These are phyloP conservation scores for Calonectria hawksworthii DNA, from an alignment of 2,329 filamentous ascomycete genomes.

Conservation along the genomic window DNA sequence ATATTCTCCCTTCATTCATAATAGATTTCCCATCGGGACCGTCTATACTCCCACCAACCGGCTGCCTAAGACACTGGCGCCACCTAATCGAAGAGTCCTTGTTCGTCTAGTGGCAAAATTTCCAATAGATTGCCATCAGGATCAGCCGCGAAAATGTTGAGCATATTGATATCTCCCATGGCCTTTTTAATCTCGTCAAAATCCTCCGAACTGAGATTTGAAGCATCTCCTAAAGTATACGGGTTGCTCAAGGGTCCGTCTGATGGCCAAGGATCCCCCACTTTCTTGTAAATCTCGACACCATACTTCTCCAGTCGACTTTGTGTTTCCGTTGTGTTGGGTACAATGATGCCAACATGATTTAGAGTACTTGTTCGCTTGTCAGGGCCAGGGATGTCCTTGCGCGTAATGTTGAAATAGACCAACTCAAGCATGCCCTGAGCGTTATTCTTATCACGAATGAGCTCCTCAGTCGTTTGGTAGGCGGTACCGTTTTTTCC, in stretches of 20 bases:
- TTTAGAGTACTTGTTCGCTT: background rate
- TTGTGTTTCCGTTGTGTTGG: constrained; percentile 12
- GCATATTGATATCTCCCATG: background rate
- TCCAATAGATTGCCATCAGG: constrained; percentile 19
- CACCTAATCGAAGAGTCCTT: background rate
- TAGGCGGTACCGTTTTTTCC: constrained; percentile 10
- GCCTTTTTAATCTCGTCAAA: constrained; percentile 4
- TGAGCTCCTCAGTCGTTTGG: constrained; percentile 11
- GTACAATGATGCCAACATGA: constrained; percentile 20
- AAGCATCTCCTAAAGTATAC: background rate
- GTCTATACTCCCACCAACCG: too few relatives aligned
- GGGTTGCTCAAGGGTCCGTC: background rate
- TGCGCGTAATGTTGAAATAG: background rate
- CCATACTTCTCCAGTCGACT: constrained; percentile 4
- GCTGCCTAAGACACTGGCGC: too few relatives aligned
- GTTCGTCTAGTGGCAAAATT: constrained; percentile 9
- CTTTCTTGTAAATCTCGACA: constrained; percentile 15
- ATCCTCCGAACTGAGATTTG: background rate
- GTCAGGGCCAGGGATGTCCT: background rate
- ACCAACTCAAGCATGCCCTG: constrained; percentile 10
- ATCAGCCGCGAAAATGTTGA: constrained; percentile 8
- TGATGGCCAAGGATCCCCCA: background rate
- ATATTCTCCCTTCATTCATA: too few relatives aligned
- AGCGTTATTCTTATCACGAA: constrained; percentile 14
- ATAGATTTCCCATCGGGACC: too few relatives aligned